Evolutionary conservation across 164 flowering plant species (phyloP).

Genomic region (Paratinospora sagittata): DNA sequence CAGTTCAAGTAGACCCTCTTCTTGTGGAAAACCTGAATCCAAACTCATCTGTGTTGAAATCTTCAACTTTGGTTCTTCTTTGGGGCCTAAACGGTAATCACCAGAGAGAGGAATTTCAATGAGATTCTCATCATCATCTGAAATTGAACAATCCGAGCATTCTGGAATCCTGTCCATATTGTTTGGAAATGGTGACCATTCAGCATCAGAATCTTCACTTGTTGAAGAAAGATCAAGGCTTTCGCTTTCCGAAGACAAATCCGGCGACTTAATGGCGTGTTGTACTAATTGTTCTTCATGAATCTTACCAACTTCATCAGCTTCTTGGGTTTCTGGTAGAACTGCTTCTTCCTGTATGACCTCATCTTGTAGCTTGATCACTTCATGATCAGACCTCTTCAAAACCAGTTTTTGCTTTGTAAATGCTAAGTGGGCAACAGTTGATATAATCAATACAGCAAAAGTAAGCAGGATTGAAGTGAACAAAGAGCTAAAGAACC

Average conservation of each 20-base stretch:
- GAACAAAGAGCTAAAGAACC: constrained; percentile 23
- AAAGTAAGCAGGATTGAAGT: constrained; percentile 30
- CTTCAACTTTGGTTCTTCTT: constrained; percentile 19
- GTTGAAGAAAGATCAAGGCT: constrained; percentile 34
- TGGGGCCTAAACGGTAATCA: constrained; percentile 39
- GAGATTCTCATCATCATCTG: constrained; percentile 85
- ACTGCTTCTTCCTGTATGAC: neutral
- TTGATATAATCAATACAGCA: constrained; percentile 31
- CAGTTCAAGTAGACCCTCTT: constrained; percentile 42
- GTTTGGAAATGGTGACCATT: constrained; percentile 31
- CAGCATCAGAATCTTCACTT: constrained; percentile 45
- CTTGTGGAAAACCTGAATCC: constrained; percentile 30
- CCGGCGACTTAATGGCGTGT: constrained; percentile 17
- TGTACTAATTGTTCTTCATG: constrained; percentile 9
- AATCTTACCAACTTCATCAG: constrained; percentile 19
- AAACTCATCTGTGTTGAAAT: constrained; percentile 23
- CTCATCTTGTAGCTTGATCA: constrained; percentile 6
- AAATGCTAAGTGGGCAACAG: constrained; percentile 27
- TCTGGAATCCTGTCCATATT: constrained; percentile 23
- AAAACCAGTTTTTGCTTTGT: constrained; percentile 24
- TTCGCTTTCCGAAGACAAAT: constrained; percentile 34
- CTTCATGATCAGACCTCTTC: constrained; percentile 4
- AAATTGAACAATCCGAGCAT: constrained; percentile 57
- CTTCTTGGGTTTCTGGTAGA: constrained; percentile 7
- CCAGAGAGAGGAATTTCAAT: constrained; percentile 81